Evolutionary conservation across 2,329 filamentous ascomycete species (phyloP), one percentile per base, ranked within the genome.

Genomic region (Cytospora schulzeri): DNA sequence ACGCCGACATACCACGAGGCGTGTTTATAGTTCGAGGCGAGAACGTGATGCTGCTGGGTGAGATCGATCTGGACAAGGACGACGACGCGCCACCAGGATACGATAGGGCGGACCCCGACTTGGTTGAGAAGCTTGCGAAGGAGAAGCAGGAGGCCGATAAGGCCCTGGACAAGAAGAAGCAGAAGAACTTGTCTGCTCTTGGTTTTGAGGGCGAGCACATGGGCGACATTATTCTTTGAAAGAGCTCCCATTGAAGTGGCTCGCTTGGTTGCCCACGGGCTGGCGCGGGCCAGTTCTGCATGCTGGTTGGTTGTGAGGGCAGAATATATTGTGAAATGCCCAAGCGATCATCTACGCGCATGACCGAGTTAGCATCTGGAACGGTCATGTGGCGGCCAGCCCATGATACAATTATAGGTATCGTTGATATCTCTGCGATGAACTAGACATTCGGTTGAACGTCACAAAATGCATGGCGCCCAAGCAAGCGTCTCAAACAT

Each of bases 61-160:
- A 98, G 78, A 96, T 99, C 72, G 95, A 99, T 76, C 86, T 99
- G 28, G 95, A 99, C 80, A 92, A 91, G 73, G 95, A 99, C 77
- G 95, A 99, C 76, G 89, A 96, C 65, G 83, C 92, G 17, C 92
- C 92, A 1, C 76, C 82, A 5, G 87, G 88, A 35, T 92, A 90
- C 71, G 81, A 84, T 69, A 80, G 82, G 70, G 75, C 73, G 53
- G 73, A 75, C 12, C 41, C 69, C 68, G 80, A 86, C 71, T 73
- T 76, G 68, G 92, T 88, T 1, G 84, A 91, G 1, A 80, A 88
- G 67, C 77, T 95, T 53, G 90, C 90, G 68, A 91, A 91, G 76
- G 84, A 90, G 73, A 87, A 88, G 74, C 90, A 91, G 68, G 80
- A 77, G 5, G 81, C 84, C 62, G 88, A 91, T 70, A 93, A 91